Conservation (phyloP, 208 protist species). For the Acanthamoeba culbertsoni region DNA sequence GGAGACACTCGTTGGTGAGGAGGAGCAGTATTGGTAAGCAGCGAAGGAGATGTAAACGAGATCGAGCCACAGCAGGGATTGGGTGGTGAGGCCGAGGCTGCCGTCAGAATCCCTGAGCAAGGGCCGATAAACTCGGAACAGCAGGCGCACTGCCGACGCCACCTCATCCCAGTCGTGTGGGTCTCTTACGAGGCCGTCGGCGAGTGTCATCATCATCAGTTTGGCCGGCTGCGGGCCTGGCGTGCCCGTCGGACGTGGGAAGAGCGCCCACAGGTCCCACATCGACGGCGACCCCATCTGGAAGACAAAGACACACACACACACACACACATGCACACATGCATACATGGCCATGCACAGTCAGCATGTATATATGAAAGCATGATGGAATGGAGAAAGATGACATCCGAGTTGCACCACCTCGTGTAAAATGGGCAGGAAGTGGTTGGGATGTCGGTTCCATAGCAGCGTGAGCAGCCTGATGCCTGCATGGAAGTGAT, state of each 20-base stretch:
- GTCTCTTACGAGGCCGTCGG: background rate
- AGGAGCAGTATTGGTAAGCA: background rate
- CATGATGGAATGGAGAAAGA: background rate
- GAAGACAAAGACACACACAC: no score
- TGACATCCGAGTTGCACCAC: background rate
- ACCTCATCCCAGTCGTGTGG: background rate
- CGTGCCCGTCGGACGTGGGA: background rate
- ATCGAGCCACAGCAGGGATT: background rate
- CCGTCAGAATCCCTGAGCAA: background rate
- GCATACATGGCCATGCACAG: no score
- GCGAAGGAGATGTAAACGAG: background rate
- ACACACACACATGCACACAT: no score
- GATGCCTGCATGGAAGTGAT: background rate
- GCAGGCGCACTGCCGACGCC: background rate
- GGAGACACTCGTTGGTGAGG: no score
- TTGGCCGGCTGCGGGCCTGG: background rate
- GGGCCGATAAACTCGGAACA: background rate
- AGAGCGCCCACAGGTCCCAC: background rate
- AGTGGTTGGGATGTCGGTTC: background rate
- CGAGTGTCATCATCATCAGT: background rate
- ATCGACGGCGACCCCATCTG: background rate
- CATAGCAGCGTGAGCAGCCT: background rate
- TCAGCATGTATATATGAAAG: no score
- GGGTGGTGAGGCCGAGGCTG: background rate
- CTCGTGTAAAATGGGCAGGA: no score